A percentile compares a stretch with the other conserved stretches of the same genome.
Conservation (phyloP, 805 yeast genomes). For the Metschnikowia peoriensis region DNA sequence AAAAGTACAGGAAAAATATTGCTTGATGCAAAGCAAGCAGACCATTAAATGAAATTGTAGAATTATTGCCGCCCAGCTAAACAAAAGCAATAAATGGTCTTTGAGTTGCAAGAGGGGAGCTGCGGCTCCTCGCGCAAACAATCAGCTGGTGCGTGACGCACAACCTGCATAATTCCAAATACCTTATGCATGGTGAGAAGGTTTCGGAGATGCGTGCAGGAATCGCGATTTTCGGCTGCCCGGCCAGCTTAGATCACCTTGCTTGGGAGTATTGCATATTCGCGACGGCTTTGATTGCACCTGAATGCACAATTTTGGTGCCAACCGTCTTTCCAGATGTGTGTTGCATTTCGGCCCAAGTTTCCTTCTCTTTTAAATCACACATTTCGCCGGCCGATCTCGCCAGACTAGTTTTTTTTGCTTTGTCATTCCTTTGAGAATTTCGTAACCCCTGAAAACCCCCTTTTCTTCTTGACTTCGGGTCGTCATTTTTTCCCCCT, state of each 20-base stretch:
- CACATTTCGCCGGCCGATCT: neutral
- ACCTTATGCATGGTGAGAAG: constrained; percentile 3
- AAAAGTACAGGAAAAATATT: no score
- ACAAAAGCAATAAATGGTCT: neutral
- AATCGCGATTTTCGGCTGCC: neutral
- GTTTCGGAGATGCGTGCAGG: neutral
- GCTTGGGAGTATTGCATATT: constrained; percentile 1
- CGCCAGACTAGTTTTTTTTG: neutral
- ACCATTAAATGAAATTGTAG: neutral
- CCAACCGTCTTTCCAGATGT: constrained; percentile 1
- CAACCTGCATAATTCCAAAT: neutral
- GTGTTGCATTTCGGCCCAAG: neutral
- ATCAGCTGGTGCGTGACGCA: constrained; percentile 7
- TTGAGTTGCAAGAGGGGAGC: constrained; percentile 1
- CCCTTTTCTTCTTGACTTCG: neutral
- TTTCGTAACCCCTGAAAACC: neutral
- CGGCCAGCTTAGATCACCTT: constrained; percentile 3
- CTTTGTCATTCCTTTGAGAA: neutral
- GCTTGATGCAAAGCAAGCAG: neutral
- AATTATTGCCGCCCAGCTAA: neutral
- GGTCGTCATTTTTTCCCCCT: no score
- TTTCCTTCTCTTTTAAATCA: neutral
- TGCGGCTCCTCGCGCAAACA: constrained; percentile 3
- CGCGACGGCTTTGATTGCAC: neutral
- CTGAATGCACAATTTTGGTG: constrained; percentile 4